Evolutionary conservation across 2,329 filamentous ascomycete genomes (phyloP), one percentile per base, ranked within the genome.

Genomic region (Mollisiaceae sp.): DNA sequence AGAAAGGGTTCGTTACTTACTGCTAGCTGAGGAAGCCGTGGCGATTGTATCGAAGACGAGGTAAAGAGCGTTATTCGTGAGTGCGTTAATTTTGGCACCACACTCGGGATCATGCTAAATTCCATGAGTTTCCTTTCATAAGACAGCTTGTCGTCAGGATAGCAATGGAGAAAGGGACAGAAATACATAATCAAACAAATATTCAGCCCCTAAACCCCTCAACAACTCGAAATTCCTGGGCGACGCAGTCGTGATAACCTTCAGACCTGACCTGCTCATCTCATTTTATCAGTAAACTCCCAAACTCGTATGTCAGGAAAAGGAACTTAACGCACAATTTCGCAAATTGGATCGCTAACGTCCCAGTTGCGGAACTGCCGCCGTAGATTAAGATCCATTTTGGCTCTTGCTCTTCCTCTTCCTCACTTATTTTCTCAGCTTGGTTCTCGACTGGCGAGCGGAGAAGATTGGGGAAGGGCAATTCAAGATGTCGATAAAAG

Each of bases 171-270:
- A 8, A 18, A 56, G 15, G 18, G 1, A 20, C 9, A 36, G 20
- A 18, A 47, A 14, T 62, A 69, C 67, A 76, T 86, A 86, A 71
- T 85, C 80, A 69, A 84, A 82, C 3, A 79, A 78, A 27, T 78
- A 75, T 64, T 80, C 78, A 0, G 82, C 83, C 20, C 84, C 84
- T 3, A 82, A 76, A 2, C 69, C 74, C 65, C 78, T 79, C 11
- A 82, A 74, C 4, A 84, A 77, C 1, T 79, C 76, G 71, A 82
- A 82, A 71, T 84, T 84, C 59, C 75, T 76, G 5, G 79, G 78
- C 1, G 80, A 82, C 60, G 78, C 77, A 14, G 81, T 82, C 12
- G 81, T 77, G 54, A 81, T 64, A 24, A 74, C 70, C 43, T 58
- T 62, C 8, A 65, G 61, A 1, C 73, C 72, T 2, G 72, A 66